These are phyloP conservation scores for Oenanthe sinensis DNA, from an alignment of 129 eudicot genomes.

Conservation along the genomic window DNA sequence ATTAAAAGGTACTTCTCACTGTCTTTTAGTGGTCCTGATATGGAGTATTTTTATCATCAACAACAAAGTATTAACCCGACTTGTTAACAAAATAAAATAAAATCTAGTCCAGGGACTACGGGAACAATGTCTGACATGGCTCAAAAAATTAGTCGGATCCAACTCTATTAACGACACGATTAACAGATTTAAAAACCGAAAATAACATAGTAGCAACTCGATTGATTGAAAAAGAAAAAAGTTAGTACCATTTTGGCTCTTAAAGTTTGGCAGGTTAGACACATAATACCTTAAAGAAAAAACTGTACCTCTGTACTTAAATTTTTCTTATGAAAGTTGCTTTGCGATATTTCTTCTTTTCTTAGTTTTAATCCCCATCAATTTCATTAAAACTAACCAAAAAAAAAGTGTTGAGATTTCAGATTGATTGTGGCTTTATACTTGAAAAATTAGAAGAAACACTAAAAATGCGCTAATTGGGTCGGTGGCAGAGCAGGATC, in stretches of 20 bases:
- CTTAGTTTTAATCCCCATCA: neutral
- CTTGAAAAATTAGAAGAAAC: too few relatives aligned
- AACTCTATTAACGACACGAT: too few relatives aligned
- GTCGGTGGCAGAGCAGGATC: too few relatives aligned
- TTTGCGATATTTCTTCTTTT: neutral
- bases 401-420: neutral
- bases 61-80: neutral
- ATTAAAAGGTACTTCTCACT: neutral
- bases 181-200: too few relatives aligned
- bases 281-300: neutral
- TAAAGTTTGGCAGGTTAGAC: neutral
- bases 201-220: too few relatives aligned
- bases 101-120: neutral
- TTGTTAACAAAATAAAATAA: too few relatives aligned
- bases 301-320: neutral
- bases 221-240: too few relatives aligned
- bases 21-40: constrained; percentile 27
- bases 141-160: neutral
- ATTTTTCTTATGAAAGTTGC: neutral
- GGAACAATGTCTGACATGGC: constrained; percentile 30
- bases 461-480: too few relatives aligned
- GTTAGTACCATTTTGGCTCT: neutral
- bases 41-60: neutral
- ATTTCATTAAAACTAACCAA: too few relatives aligned
- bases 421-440: neutral